Conservation (phyloP, 2,329 filamentous ascomycete genomes). For the Diaporthe vaccinii region DNA sequence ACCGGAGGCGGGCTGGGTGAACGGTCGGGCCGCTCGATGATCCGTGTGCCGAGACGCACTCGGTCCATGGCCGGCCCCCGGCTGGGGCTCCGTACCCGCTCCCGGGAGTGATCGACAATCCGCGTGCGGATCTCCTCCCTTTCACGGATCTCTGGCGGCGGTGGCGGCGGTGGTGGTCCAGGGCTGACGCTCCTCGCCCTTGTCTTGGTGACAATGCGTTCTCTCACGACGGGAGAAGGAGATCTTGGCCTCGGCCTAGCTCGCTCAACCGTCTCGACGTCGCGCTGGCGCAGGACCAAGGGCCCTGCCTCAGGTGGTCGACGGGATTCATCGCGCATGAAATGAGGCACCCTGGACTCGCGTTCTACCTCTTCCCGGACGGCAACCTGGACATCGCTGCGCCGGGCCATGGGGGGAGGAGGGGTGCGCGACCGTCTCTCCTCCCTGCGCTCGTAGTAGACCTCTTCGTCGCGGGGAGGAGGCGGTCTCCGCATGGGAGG, state of each 20-base stretch:
- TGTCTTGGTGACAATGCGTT: constrained; percentile 55
- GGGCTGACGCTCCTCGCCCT: constrained; percentile 59
- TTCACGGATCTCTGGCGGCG: constrained; percentile 44
- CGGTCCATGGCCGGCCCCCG: constrained; percentile 40
- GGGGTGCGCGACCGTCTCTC: constrained; percentile 37
- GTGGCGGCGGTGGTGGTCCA: constrained; percentile 47
- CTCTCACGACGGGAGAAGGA: constrained; percentile 57
- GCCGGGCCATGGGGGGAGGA: constrained; percentile 39
- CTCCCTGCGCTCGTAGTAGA: constrained; percentile 38
- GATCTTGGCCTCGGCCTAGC: constrained; percentile 60
- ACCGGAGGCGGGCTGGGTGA: constrained; percentile 53
- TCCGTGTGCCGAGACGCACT: constrained; percentile 48
- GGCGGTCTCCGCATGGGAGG: constrained; percentile 36
- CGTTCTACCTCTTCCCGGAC: constrained; percentile 59
- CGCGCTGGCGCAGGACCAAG: constrained; percentile 67
- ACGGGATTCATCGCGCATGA: constrained; percentile 64
- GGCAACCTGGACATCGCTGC: constrained; percentile 53
- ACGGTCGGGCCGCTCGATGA: constrained; percentile 56
- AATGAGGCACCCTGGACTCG: constrained; percentile 61
- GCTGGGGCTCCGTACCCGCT: constrained; percentile 47
- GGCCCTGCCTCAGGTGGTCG: constrained; percentile 61
- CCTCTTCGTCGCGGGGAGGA: constrained; percentile 40
- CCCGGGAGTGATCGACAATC: constrained; percentile 49
- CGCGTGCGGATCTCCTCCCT: constrained; percentile 50
- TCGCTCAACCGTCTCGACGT: constrained; percentile 67